Percentiles rank a stretch among this genome's conserved stretches.
These are phyloP conservation scores for Colletotrichum sojae DNA, from an alignment of 2,329 filamentous ascomycete genomes.

Conservation along the genomic window DNA sequence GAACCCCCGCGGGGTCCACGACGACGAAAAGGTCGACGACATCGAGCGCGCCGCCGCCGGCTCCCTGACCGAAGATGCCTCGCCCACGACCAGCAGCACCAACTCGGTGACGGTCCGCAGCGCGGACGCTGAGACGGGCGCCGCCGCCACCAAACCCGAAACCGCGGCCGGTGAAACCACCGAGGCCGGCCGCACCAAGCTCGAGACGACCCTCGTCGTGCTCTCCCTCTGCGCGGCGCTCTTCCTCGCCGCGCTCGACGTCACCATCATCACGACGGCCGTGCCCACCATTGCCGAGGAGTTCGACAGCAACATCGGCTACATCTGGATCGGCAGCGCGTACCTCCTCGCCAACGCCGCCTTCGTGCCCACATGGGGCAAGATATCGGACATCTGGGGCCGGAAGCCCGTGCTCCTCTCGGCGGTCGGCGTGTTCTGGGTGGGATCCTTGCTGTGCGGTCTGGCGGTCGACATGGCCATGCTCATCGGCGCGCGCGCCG, in stretches of 20 bases:
- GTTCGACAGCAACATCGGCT: slow-evolving; percentile 74
- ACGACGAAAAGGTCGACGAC: slow-evolving; percentile 38
- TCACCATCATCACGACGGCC: slow-evolving; percentile 73
- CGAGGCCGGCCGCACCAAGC: slow-evolving; percentile 53
- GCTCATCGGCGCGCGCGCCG: slow-evolving; percentile 62
- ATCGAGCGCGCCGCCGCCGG: slow-evolving; percentile 26
- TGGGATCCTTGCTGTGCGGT: slow-evolving; percentile 65
- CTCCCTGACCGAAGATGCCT: slow-evolving; percentile 18
- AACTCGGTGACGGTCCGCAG: slow-evolving; percentile 31
- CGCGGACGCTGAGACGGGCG: background rate
- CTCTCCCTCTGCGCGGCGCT: slow-evolving; percentile 46
- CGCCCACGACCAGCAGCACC: slow-evolving; percentile 19
- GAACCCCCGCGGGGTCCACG: slow-evolving; percentile 11
- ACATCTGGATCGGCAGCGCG: slow-evolving; percentile 83
- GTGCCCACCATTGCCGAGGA: slow-evolving; percentile 72
- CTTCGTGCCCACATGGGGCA: slow-evolving; percentile 79
- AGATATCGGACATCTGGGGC: slow-evolving; percentile 71
- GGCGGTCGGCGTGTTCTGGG: slow-evolving; percentile 65
- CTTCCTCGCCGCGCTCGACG: slow-evolving; percentile 63
- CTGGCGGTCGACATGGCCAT: slow-evolving; percentile 60
- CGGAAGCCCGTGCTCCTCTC: slow-evolving; percentile 66
- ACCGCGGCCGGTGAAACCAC: slow-evolving; percentile 6
- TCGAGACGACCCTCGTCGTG: slow-evolving; percentile 50
- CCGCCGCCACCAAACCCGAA: slow-evolving; percentile 3
- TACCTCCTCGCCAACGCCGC: slow-evolving; percentile 80